phyloP scores from a whole-genome alignment of 176 grass and related monocot species.

The Oropetium thomaeum region DNA sequence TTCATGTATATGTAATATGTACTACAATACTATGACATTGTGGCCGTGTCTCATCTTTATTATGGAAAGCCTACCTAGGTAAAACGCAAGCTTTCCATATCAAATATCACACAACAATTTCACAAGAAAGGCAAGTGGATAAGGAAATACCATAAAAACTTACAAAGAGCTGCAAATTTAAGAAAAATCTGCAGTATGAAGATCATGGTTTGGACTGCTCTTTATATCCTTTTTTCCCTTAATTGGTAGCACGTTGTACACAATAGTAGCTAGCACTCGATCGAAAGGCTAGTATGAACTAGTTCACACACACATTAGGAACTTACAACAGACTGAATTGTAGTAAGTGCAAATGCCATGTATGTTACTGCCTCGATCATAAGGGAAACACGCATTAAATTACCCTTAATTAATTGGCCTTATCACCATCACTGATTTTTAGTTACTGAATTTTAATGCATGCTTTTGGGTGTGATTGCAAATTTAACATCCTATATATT shows the following conservation, averaged over 20 bases:
- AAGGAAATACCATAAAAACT: background rate
- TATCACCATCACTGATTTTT: too few relatives aligned
- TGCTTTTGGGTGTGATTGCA: too few relatives aligned
- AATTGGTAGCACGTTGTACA: background rate
- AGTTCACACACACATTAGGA: too few relatives aligned
- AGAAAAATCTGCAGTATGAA: background rate
- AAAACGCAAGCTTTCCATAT: background rate
- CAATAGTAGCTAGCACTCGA: constrained; percentile 15
- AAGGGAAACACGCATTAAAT: background rate
- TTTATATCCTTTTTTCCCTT: background rate
- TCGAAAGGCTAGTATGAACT: background rate
- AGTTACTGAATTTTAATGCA: background rate
- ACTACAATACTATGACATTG: too few relatives aligned
- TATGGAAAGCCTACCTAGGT: too few relatives aligned
- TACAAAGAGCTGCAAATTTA: background rate
- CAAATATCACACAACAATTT: background rate
- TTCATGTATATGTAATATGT: too few relatives aligned
- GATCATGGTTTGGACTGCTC: background rate
- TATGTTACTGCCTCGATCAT: background rate
- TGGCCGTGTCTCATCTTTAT: too few relatives aligned
- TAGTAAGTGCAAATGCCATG: too few relatives aligned
- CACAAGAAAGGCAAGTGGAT: background rate
- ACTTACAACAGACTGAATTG: too few relatives aligned
- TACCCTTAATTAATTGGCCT: background rate
- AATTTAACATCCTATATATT: background rate